phyloP scores from a whole-genome alignment of 164 flowering plant species.

The Brasenia schreberi region DNA sequence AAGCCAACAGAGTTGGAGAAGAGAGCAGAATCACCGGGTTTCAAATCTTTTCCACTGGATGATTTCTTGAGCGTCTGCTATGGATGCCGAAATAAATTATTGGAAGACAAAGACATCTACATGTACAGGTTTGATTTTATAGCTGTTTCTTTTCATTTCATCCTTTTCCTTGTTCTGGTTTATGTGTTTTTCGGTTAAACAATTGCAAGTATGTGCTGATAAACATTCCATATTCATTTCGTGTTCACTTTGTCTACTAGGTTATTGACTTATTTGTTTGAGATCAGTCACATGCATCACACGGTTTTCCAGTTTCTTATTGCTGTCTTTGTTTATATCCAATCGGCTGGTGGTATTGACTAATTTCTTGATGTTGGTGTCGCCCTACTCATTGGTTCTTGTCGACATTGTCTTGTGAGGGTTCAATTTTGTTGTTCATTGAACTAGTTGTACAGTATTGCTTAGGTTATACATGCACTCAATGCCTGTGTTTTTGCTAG shows the following conservation, averaged over 20 bases:
- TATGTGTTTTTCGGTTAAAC: no score
- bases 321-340: no score
- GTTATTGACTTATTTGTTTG: not conserved
- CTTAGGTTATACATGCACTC: no score
- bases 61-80: constrained; percentile 54
- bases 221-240: not conserved
- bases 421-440: no score
- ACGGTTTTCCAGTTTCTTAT: no score
- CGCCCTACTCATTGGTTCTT: no score
- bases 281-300: not conserved
- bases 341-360: no score
- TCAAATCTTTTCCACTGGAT: constrained; percentile 9
- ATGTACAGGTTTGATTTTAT: constrained; percentile 41
- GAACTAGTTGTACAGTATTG: no score
- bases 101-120: constrained; percentile 43
- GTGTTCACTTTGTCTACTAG: no score
- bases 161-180: not conserved
- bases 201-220: not conserved
- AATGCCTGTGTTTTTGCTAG: no score
- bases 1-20: constrained; percentile 11
- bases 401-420: no score
- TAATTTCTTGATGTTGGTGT: not conserved
- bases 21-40: constrained; percentile 6
- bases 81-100: constrained; percentile 50
- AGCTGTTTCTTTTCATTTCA: not conserved